Evolutionary conservation across 2,329 filamentous ascomycete genomes (phyloP), one percentile per base, ranked within the genome.

Genomic region (Arthrobotrys sinensis): DNA sequence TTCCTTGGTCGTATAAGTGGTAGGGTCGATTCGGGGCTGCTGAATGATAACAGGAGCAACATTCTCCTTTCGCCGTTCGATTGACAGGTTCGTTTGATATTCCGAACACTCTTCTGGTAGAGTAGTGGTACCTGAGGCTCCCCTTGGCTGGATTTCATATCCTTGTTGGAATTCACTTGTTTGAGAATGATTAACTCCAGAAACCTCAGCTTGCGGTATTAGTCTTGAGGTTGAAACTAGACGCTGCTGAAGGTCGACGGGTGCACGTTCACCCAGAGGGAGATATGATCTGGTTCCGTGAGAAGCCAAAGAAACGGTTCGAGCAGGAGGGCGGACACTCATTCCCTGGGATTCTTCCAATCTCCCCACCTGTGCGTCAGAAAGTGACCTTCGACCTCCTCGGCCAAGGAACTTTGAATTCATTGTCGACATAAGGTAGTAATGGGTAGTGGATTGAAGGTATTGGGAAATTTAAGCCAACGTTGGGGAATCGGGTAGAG

Each of bases 31-130:
- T 14, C n/a, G 34, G 12, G 19, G 1, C 21, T 62, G 52, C 12
- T 62, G 40, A 19, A 11, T 63, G 32, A 46, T 16, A 6, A 11
- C 19, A 1, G 72, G 72, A 6, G 72, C 72, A 1, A 76, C 32
- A 60, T 76, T 76, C 32, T 76, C 72, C 19, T 76, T 76, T 12
- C n/a, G 38, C 48, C 52, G 40, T 52, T 68, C 71, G 16, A 7
- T 19, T 4, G 52, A 48, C 21, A 14, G 11, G 28, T 69, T n/a
- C 16, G 10, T 28, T 24, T 69, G 66, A 3, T 16, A 1, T 34
- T 48, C 43, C 32, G 24, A 16, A 2, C 11, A n/a, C 5, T 38
- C 21, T 14, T 48, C 40, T 32, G 21, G 24, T 14, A n/a, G 7
- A 7, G 28, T 11, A 40, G 24, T 14, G 21, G 28, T 24, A 4